A percentile compares a stretch with the other conserved stretches of the same genome.
These are phyloP conservation scores for Gomphus bonarii DNA, from an alignment of 1,284 basidiomycete genomes.

Conservation along the genomic window DNA sequence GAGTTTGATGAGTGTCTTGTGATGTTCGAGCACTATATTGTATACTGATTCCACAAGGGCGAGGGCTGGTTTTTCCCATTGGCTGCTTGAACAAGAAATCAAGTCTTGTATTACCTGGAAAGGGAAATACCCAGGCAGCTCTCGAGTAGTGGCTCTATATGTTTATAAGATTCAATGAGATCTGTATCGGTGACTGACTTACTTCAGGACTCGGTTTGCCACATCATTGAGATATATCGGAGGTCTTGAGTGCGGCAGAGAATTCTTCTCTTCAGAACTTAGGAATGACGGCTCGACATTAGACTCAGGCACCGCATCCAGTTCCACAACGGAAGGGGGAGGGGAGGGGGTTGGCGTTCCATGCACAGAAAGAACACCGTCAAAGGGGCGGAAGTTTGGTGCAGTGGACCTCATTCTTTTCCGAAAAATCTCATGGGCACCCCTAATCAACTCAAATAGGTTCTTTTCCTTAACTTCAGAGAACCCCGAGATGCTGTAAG, in stretches of 20 bases:
- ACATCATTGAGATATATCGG: conserved; percentile 9
- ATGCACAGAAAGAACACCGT: not conserved
- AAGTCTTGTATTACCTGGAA: conserved; percentile 46
- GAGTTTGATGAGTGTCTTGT: conserved; percentile 30
- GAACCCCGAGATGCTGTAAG: not conserved
- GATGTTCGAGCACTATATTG: conserved; percentile 27
- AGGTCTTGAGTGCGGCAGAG: not conserved
- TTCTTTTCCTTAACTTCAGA: conserved; percentile 21
- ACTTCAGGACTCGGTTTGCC: not conserved
- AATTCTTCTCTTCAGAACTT: not conserved
- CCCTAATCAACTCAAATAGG: conserved; percentile 39
- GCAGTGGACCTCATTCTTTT: conserved; percentile 38
- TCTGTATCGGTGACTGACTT: not conserved
- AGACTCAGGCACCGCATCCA: not conserved
- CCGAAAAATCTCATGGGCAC: conserved; percentile 37
- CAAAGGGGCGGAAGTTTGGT: conserved; percentile 35
- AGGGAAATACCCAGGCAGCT: conserved; percentile 55
- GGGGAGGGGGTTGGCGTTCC: too few relatives aligned
- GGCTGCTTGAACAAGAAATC: conserved; percentile 32
- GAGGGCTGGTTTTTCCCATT: conserved; percentile 42
- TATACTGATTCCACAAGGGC: conserved; percentile 38
- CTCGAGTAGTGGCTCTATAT: conserved; percentile 51
- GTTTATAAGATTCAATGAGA: not conserved
- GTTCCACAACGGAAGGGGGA: too few relatives aligned
- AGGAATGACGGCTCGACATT: not conserved